Conservation (phyloP, 163 green algal genomes). For the Scenedesmus sp. region DNA sequence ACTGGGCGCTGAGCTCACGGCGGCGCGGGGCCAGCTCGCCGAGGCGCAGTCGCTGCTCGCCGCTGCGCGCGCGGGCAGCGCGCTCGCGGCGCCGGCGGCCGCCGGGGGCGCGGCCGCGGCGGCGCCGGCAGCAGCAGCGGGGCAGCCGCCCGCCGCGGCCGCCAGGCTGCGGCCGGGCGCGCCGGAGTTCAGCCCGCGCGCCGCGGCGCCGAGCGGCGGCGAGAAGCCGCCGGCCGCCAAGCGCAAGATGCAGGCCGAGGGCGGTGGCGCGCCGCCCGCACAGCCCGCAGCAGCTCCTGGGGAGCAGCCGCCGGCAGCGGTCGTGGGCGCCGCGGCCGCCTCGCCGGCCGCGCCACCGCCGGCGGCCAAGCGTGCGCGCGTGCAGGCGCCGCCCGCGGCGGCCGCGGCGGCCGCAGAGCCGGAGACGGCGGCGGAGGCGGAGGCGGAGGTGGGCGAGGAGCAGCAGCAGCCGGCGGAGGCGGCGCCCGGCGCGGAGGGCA, state of each 20-base stretch:
- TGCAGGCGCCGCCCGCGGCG: constrained; percentile 3
- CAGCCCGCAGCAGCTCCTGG: background rate
- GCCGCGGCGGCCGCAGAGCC: background rate
- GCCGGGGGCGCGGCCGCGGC: background rate
- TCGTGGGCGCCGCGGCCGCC: background rate
- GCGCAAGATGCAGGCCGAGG: too few relatives aligned
- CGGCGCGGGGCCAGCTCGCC: constrained; percentile 4
- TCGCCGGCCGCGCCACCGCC: constrained; percentile 19
- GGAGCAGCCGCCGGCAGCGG: background rate
- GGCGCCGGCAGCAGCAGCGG: constrained; percentile 5
- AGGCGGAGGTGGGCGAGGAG: background rate
- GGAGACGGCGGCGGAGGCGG: constrained; percentile 1
- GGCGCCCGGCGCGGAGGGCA: too few relatives aligned
- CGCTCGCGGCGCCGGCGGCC: background rate
- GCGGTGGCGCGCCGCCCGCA: background rate
- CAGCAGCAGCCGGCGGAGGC: background rate
- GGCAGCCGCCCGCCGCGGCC: background rate
- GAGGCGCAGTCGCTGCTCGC: constrained; percentile 2
- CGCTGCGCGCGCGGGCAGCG: background rate
- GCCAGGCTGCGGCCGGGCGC: background rate
- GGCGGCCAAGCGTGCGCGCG: constrained; percentile 24
- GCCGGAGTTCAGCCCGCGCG: background rate
- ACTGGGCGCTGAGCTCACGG: background rate
- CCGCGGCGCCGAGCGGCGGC: background rate
- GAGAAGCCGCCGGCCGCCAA: background rate